Conservation (phyloP, 805 yeast species). For the Kodamaea lidongshanica region DNA sequence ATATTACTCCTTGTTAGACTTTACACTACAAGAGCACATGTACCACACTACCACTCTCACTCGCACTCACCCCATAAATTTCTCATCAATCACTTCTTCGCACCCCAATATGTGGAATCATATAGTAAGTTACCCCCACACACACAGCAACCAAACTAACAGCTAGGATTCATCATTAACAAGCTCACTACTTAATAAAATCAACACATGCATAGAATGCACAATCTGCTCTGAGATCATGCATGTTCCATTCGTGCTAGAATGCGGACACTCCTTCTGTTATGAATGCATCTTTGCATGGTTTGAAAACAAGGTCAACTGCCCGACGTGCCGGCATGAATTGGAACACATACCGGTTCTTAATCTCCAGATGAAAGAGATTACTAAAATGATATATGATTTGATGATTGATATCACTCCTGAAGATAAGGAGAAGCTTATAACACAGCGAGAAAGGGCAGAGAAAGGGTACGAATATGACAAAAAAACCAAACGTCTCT, state of each 20-base stretch:
- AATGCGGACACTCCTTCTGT: constrained; percentile 74
- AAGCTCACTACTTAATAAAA: constrained; percentile 20
- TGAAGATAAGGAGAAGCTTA: constrained; percentile 18
- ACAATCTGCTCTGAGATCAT: constrained; percentile 65
- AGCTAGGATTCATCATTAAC: constrained; percentile 17
- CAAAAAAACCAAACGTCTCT: constrained; percentile 31
- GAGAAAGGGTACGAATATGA: constrained; percentile 37
- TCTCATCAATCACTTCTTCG: not conserved
- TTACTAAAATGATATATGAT: constrained; percentile 37
- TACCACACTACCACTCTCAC: no score
- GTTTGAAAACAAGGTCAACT: constrained; percentile 52
- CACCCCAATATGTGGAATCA: constrained; percentile 7
- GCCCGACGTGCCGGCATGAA: constrained; percentile 60
- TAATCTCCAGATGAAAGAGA: constrained; percentile 47
- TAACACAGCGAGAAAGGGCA: constrained; percentile 21
- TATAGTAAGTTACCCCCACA: constrained; percentile 7
- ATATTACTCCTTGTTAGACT: no score
- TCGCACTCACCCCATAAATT: no score
- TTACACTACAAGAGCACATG: no score
- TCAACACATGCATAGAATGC: constrained; percentile 40
- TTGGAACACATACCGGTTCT: constrained; percentile 46
- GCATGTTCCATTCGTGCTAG: constrained; percentile 56
- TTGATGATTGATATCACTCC: constrained; percentile 31
- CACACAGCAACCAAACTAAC: constrained; percentile 10
- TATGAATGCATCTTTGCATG: constrained; percentile 58